Conservation (phyloP, 176 grass and related monocot genomes). For the Poa annua region DNA sequence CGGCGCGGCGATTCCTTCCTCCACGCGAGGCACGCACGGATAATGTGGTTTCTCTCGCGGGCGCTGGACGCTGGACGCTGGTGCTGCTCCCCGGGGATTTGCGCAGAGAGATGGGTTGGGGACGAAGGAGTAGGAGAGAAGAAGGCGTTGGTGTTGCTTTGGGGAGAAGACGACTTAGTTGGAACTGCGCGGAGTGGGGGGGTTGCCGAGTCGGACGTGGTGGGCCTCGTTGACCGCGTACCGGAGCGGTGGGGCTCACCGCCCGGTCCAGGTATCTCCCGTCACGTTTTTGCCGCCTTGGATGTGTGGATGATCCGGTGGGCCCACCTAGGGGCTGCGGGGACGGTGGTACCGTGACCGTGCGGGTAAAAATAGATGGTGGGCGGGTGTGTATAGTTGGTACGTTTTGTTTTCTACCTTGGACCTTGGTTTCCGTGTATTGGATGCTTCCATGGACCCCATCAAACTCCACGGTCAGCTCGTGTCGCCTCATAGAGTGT, state of each 20-base stretch:
- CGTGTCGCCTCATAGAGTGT: neutral
- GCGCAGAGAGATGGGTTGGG: neutral
- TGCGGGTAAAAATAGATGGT: neutral
- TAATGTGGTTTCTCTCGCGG: neutral
- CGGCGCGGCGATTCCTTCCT: neutral
- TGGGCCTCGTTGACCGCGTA: conserved; percentile 5
- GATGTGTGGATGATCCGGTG: neutral
- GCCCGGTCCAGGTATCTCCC: neutral
- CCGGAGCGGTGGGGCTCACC: neutral
- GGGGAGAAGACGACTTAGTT: neutral
- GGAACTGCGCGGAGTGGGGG: neutral
- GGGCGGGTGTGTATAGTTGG: too few relatives aligned
- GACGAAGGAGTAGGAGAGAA: neutral
- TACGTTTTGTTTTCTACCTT: neutral
- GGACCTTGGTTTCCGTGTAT: conserved; percentile 8
- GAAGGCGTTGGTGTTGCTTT: conserved; percentile 21
- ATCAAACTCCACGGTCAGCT: neutral
- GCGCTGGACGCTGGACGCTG: too few relatives aligned
- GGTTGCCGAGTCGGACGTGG: conserved; percentile 3
- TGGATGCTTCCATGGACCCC: neutral
- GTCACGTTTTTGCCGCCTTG: conserved; percentile 20
- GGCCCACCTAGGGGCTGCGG: neutral
- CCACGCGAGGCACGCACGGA: neutral
- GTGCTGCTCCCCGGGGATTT: neutral
- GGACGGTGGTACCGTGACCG: neutral